Conservation (phyloP, 306 rosid genomes). For the Trichosanthes cucumerina region DNA sequence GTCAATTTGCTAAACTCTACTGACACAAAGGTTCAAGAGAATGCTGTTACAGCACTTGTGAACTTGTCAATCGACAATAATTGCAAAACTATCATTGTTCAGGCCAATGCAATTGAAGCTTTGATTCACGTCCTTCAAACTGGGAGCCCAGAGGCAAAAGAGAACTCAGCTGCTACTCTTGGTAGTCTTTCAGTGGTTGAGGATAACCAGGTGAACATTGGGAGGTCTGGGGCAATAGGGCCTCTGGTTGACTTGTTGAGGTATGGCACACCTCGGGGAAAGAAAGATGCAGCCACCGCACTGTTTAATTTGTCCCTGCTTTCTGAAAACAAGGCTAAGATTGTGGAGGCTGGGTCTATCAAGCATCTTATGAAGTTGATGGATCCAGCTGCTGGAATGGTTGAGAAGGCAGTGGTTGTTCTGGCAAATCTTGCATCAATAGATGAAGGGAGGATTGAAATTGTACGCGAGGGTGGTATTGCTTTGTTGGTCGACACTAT, state of each 20-base stretch:
- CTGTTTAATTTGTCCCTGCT: conserved; percentile 83
- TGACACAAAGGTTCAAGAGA: conserved; percentile 67
- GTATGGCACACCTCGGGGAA: conserved; percentile 86
- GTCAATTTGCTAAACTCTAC: conserved; percentile 59
- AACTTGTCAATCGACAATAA: conserved; percentile 85
- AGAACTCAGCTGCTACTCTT: conserved; percentile 94
- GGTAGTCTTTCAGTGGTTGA: conserved; percentile 90
- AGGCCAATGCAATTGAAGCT: conserved; percentile 77
- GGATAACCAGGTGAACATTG: conserved; percentile 73
- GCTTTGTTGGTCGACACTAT: conserved; percentile 86
- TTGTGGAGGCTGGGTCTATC: conserved; percentile 91
- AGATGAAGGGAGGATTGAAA: conserved; percentile 73
- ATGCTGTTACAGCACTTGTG: conserved; percentile 92
- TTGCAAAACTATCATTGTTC: conserved; percentile 71
- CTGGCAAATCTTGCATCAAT: conserved; percentile 86
- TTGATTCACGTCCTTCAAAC: conserved; percentile 69
- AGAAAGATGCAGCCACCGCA: conserved; percentile 96
- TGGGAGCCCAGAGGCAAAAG: conserved; percentile 92
- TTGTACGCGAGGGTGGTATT: conserved; percentile 76
- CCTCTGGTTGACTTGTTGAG: conserved; percentile 92
- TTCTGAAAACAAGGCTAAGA: conserved; percentile 76
- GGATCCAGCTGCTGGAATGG: conserved; percentile 99
- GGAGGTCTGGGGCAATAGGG: conserved; percentile 82
- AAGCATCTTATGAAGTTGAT: conserved; percentile 83
- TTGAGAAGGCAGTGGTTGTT: conserved; percentile 95